Base-by-base conservation (phyloP, 1,284 basidiomycete species). In the Puccinia coronata region DNA sequence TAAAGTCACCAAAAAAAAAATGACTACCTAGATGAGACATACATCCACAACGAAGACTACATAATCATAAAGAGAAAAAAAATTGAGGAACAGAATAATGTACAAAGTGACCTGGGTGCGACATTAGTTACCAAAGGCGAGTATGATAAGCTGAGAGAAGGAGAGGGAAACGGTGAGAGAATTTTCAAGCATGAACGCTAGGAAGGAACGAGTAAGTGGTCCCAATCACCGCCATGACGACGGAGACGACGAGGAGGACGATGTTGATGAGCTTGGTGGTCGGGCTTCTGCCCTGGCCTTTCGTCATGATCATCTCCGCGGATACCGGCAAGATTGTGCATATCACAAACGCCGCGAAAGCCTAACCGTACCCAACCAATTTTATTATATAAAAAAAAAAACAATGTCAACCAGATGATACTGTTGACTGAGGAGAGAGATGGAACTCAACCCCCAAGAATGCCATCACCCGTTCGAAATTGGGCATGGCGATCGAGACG, bases 371-470 rank as follows among this genome's bases (percentile, higher is more conserved):
- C n/a, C n/a, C n/a, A n/a, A n/a, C n/a, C n/a, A n/a, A n/a, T n/a
- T n/a, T n/a, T n/a, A n/a, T n/a, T n/a, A n/a, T n/a, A n/a, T n/a
- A n/a, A n/a, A n/a, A n/a, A n/a, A n/a, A n/a, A n/a, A n/a, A n/a
- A n/a, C n/a, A n/a, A n/a, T n/a, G n/a, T n/a, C n/a, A n/a, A n/a
- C n/a, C n/a, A n/a, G n/a, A n/a, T n/a, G n/a, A n/a, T n/a, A n/a
- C n/a, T n/a, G n/a, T n/a, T n/a, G n/a, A n/a, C n/a, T n/a, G n/a
- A n/a, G n/a, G n/a, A n/a, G n/a, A n/a, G n/a, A n/a, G n/a, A n/a
- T n/a, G n/a, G n/a, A n/a, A 65, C 76, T 67, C 63, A 78, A 77
- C 76, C 41, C 76, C 76, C n/a, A 78, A 53, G 39, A 78, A 78
- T 16, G 63, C 41, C 76, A 78, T 78, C 20, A 78, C 76, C 53